Evolutionary conservation across 257 asterid species (phyloP), one percentile per base, ranked within the genome.

Genomic region (Solanum paucissectum): DNA sequence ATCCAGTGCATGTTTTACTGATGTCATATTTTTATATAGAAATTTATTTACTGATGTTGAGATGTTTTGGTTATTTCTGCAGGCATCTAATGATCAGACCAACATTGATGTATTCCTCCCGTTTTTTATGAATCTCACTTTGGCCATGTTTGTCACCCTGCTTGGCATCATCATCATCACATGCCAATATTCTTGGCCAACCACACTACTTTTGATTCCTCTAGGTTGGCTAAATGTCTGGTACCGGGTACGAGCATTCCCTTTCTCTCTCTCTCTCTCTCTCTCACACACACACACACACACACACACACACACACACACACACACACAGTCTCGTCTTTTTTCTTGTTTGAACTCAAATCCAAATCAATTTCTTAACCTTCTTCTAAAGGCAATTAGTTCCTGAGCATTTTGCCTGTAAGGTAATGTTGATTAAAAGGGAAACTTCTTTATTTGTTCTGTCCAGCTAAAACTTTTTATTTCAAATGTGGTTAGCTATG

Each of bases 131-230:
- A 93, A 94, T 83, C 27, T 97, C 12, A 81, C 93, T 37, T 73
- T 94, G 21, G 81, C 96, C 9, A 94, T 91, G 95, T 92, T 77
- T 82, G 23, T 95, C 79, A 92, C 97, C 6, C 86, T 97, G 87
- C 83, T 94, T 37, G 91, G 98, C 88, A 94, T 96, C 89, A 90
- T 96, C 85, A 90, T 97, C 88, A 89, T 97, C 92, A 97, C 98
- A 2, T 97, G 99, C 71, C 99, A 97, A 87, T 95, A 96, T 69
- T 93, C 99, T 66, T 97, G 99, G 99, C 99, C 99, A 4, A 94
- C 98, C 1, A 75, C 92, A 11, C 89, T 97, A 85, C 96, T 96
- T 8, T 68, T 97, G 90, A 88, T 97, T 83, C 99, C 99, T 23
- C 96, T 97, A 7, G 98, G 91, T 79, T 97, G 99, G 99, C 95